phyloP scores from a whole-genome alignment of 2,329 filamentous ascomycete species.

The Fusarium sp. region DNA sequence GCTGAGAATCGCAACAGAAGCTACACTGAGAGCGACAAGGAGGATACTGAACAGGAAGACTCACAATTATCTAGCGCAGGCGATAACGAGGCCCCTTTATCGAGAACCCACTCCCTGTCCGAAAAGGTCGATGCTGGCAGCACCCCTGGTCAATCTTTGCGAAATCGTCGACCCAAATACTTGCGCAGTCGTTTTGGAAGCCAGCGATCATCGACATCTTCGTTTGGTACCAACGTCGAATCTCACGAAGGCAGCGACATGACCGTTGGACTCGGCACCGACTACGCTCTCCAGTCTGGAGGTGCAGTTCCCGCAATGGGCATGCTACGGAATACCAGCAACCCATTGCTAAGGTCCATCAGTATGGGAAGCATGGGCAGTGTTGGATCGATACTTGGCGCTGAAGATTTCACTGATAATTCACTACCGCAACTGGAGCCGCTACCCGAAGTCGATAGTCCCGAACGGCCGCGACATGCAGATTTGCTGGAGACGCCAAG shows the following conservation, averaged over 20 bases:
- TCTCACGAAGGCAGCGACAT: conserved; percentile 76
- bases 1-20: conserved; percentile 41
- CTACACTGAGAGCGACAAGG: conserved; percentile 46
- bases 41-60: conserved; percentile 49
- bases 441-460: conserved; percentile 63
- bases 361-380: conserved; percentile 93
- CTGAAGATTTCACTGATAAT: conserved; percentile 68
- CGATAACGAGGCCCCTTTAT: conserved; percentile 49
- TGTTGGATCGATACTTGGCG: conserved; percentile 77
- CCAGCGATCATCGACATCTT: conserved; percentile 72
- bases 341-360: conserved; percentile 77
- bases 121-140: conserved; percentile 60
- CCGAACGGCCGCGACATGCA: conserved; percentile 55
- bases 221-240: conserved; percentile 67
- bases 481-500: conserved; percentile 78
- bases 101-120: conserved; percentile 51
- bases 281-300: conserved; percentile 86
- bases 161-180: conserved; percentile 67
- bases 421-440: conserved; percentile 62
- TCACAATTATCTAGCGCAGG: conserved; percentile 50
- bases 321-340: conserved; percentile 64
- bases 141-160: conserved; percentile 62
- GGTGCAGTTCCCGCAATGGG: conserved; percentile 74
- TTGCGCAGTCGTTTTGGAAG: conserved; percentile 69
- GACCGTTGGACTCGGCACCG: conserved; percentile 75